Conservation (phyloP, 1,139 yeast genomes). For the Saccharomyces pastorianus region DNA sequence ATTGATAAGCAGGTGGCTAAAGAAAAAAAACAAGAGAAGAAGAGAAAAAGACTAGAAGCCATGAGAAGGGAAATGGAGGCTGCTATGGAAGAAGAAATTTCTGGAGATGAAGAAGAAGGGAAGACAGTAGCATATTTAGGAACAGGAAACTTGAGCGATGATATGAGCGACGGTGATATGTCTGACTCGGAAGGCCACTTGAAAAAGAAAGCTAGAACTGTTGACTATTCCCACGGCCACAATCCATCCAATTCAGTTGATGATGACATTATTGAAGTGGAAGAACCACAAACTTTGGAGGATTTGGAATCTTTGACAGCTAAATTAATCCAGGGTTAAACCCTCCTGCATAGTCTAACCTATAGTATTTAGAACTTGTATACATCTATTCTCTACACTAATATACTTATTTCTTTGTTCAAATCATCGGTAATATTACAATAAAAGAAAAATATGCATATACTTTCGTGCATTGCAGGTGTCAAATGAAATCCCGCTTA, state of each 20-base stretch:
- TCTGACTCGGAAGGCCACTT: conserved; percentile 39
- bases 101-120: conserved; percentile 26
- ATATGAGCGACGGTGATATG: conserved; percentile 35
- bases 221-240: conserved; percentile 24
- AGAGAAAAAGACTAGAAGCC: conserved; percentile 75
- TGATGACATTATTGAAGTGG: conserved; percentile 55
- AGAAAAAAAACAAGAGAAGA: conserved; percentile 79
- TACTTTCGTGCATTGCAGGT: background rate
- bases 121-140: conserved; percentile 24
- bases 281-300: conserved; percentile 83
- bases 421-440: background rate
- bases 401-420: background rate
- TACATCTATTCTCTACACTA: background rate
- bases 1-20: conserved; percentile 78
- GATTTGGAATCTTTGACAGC: conserved; percentile 89
- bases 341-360: background rate
- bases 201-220: conserved; percentile 40
- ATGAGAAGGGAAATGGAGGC: conserved; percentile 51
- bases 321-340: conserved; percentile 39
- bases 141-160: conserved; percentile 33
- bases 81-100: conserved; percentile 29
- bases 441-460: background rate
- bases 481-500: background rate
- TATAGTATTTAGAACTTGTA: background rate
- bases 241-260: conserved; percentile 20